These are phyloP conservation scores for Pichia eremophila DNA, from an alignment of 805 yeast species.

Conservation along the genomic window DNA sequence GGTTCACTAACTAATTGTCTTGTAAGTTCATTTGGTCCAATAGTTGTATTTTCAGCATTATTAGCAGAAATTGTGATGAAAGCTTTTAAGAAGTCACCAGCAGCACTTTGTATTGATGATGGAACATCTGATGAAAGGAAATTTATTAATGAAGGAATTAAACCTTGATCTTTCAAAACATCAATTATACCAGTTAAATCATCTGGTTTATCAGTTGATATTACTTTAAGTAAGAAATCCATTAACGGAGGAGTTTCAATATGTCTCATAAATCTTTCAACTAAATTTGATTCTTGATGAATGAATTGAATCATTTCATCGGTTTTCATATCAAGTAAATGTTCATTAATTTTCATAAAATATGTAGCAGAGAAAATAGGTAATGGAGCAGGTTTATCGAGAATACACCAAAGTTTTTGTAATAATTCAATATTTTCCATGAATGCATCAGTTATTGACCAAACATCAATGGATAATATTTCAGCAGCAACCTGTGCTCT, in stretches of 20 bases:
- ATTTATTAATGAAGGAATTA: conserved; percentile 65
- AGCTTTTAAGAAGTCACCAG: conserved; percentile 92
- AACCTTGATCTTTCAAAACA: conserved; percentile 56
- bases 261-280: conserved; percentile 72
- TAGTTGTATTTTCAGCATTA: conserved; percentile 79
- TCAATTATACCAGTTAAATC: conserved; percentile 81
- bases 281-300: conserved; percentile 57
- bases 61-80: conserved; percentile 90
- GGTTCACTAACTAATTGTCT: conserved; percentile 78
- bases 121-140: conserved; percentile 60
- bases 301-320: conserved; percentile 70
- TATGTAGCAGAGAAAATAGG: conserved; percentile 75
- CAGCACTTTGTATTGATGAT: conserved; percentile 79
- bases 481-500: conserved; percentile 74
- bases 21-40: conserved; percentile 93
- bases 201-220: conserved; percentile 89
- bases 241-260: conserved; percentile 89
- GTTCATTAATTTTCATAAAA: conserved; percentile 87
- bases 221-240: conserved; percentile 83
- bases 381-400: conserved; percentile 58
- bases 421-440: conserved; percentile 64
- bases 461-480: conserved; percentile 81
- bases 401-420: conserved; percentile 67
- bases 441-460: conserved; percentile 87
- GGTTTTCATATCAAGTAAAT: conserved; percentile 79